Conservation (phyloP, 1,284 basidiomycete species). For the Blastosporella zonata region DNA sequence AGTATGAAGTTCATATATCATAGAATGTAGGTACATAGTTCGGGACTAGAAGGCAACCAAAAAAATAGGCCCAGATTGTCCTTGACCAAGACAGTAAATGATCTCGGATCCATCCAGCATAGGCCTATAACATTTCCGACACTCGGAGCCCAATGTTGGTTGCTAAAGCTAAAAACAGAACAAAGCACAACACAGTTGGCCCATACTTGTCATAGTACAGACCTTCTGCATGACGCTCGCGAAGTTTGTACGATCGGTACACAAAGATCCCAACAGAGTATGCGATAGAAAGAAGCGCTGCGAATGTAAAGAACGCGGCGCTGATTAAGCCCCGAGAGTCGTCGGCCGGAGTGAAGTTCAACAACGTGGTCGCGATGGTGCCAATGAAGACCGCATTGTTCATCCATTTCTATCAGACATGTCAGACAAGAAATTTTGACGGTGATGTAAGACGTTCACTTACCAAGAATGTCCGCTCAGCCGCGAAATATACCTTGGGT, state of each 20-base stretch:
- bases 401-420: conserved; percentile 77
- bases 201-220: conserved; percentile 89
- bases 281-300: conserved; percentile 85
- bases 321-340: conserved; percentile 82
- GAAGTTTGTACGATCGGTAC: conserved; percentile 78
- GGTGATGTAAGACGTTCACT: conserved; percentile 26
- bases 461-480: conserved; percentile 88
- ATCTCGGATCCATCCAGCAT: too few relatives aligned
- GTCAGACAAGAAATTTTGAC: conserved; percentile 8
- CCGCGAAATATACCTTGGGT: conserved; percentile 98
- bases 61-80: not conserved
- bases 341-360: conserved; percentile 82
- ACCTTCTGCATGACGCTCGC: conserved; percentile 73
- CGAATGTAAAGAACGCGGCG: conserved; percentile 84
- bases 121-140: conserved; percentile 39
- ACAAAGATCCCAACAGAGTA: conserved; percentile 89
- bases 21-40: not conserved
- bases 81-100: not conserved
- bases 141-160: conserved; percentile 72
- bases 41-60: not conserved
- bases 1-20: not conserved
- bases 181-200: conserved; percentile 72
- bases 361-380: conserved; percentile 83
- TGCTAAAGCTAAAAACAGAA: conserved; percentile 69
- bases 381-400: conserved; percentile 89